Base-by-base conservation (phyloP, 176 grass and related monocot species). In the Avena sativa region DNA sequence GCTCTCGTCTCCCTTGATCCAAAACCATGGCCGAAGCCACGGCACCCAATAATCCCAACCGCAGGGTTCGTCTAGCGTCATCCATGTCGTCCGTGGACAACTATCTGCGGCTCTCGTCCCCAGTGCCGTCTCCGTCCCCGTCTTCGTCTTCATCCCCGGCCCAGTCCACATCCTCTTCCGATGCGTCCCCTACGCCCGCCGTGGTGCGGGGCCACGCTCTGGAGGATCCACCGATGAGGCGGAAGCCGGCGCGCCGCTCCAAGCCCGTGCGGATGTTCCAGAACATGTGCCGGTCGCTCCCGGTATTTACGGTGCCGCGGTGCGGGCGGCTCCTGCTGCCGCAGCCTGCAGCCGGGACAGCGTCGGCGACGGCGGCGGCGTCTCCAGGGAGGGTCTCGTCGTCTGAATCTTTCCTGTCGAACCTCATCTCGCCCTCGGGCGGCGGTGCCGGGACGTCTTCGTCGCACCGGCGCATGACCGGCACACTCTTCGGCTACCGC, bases 401-500 rank as follows among this genome's bases (percentile, higher is more conserved):
- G 3, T 69, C 78, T 2, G 80, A 80, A 57, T 94, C 84, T 65
- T 71, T 87, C 9, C 53, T 83, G 13, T 79, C 86, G n/a, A 64
- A 79, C 11, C 48, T 86, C 11, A 66, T 78, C 28, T 43, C 81
- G 51, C 79, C 71, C 4, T 5, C 74, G 51, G 49, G 40, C 12
- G 69, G 53, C 23, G 21, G 25, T 32, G 21, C 38, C 3, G 55
- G 48, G 4, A 43, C 93, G 51, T 23, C 78, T 0, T 67, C 28
- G 13, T 53, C 73, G 15, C 34, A 51, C 16, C 85, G n/a, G 36
- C 75, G 83, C 19, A 67, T 93, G 55, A 92, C 92, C 2, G 88
- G 90, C 19, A 95, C 96, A 20, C 84, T 98, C 2, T 98, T 92
- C 72, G 93, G 96, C 0, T 83, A 88, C 81, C 90, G 93, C 17